Percentiles rank a stretch among this genome's conserved stretches.
These are phyloP conservation scores for Chamaecrista fasciculata DNA, from an alignment of 306 rosid genomes.

Conservation along the genomic window DNA sequence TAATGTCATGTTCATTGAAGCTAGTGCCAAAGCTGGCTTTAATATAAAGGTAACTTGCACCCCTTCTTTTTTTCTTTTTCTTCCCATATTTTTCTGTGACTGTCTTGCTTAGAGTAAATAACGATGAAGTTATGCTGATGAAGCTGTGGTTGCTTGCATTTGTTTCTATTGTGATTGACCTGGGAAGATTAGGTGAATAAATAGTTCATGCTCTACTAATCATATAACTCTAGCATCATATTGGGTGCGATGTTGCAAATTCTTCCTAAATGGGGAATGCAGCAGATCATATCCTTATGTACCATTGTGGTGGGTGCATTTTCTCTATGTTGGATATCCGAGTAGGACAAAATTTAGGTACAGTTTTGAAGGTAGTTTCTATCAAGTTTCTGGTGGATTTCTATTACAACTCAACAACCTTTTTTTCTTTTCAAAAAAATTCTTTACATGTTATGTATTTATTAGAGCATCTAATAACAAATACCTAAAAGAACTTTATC, in stretches of 20 bases:
- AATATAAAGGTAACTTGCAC: slow-evolving; percentile 67
- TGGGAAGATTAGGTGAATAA: slow-evolving; percentile 4
- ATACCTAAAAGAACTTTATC: too few species aligned
- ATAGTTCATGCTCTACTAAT: background rate
- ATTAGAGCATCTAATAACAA: too few species aligned
- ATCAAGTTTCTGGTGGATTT: too few species aligned
- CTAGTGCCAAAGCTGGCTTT: slow-evolving; percentile 92
- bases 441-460: too few species aligned
- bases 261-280: slow-evolving; percentile 16
- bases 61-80: background rate
- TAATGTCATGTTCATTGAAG: slow-evolving; percentile 84
- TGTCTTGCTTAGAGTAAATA: background rate
- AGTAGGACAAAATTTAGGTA: too few species aligned
- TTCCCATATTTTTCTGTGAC: background rate
- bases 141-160: background rate
- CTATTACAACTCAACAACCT: too few species aligned
- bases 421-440: too few species aligned
- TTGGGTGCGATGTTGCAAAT: slow-evolving; percentile 22
- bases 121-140: background rate
- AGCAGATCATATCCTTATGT: slow-evolving; percentile 7
- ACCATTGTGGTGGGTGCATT: slow-evolving; percentile 7
- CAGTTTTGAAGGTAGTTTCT: too few species aligned
- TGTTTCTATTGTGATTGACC: background rate
- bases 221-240: slow-evolving; percentile 9
- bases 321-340: background rate